These are phyloP conservation scores for Penicillium italicum DNA, from an alignment of 2,329 filamentous ascomycete genomes.

Conservation along the genomic window DNA sequence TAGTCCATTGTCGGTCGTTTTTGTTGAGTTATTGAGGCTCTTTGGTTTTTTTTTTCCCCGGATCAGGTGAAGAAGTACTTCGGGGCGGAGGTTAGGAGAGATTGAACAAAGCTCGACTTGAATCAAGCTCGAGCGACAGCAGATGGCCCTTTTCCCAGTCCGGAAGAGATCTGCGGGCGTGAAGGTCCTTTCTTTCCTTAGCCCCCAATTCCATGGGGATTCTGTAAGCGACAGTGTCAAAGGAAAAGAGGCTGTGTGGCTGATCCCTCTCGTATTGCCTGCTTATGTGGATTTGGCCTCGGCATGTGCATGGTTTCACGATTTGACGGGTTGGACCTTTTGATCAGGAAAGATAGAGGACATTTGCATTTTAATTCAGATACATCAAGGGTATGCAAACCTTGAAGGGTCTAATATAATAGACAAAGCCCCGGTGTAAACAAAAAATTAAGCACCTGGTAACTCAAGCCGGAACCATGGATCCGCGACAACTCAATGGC, in stretches of 20 bases:
- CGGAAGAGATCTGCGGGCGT: constrained; percentile 9
- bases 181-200: constrained; percentile 1
- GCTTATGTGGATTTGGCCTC: background rate
- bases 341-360: background rate
- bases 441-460: background rate
- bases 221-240: background rate
- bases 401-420: background rate
- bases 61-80: background rate
- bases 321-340: background rate
- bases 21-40: background rate
- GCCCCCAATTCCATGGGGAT: background rate
- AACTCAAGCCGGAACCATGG: background rate
- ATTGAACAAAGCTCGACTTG: background rate
- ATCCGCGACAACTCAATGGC: background rate
- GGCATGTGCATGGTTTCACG: background rate
- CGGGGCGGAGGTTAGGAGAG: background rate
- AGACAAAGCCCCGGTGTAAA: background rate
- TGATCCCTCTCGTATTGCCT: constrained; percentile 16
- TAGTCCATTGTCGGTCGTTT: constrained; percentile 8
- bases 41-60: background rate
- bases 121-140: constrained; percentile 3
- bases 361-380: background rate
- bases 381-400: background rate
- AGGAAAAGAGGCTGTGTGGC: constrained; percentile 7
- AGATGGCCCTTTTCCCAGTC: background rate